phyloP scores from a whole-genome alignment of 352 stramenopile species.

The Phytophthora niederhauseri region DNA sequence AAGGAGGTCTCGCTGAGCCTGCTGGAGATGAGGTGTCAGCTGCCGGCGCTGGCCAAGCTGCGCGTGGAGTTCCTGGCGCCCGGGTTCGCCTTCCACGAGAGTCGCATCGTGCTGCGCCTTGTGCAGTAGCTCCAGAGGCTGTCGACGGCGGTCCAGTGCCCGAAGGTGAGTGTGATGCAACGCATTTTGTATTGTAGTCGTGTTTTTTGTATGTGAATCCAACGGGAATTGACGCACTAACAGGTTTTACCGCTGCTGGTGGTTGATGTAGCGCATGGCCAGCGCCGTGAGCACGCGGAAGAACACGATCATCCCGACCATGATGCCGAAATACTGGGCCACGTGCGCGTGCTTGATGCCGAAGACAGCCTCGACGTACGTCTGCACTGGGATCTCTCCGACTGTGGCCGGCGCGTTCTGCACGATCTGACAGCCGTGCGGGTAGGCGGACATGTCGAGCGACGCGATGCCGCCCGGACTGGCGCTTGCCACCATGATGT shows the following conservation, averaged over 20 bases:
- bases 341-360: constrained; percentile 51
- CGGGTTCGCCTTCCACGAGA: constrained; percentile 53
- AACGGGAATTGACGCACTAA: not conserved
- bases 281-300: constrained; percentile 46
- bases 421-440: constrained; percentile 41
- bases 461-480: constrained; percentile 4
- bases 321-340: constrained; percentile 36
- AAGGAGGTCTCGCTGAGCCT: constrained; percentile 50
- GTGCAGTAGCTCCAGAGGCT: constrained; percentile 22
- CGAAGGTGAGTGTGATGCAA: not conserved
- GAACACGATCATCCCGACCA: constrained; percentile 40
- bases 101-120: constrained; percentile 42
- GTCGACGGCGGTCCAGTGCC: not conserved
- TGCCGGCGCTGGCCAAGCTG: constrained; percentile 41
- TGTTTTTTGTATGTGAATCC: not conserved
- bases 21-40: constrained; percentile 38
- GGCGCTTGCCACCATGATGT: constrained; percentile 23
- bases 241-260: constrained; percentile 35
- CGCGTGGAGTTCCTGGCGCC: constrained; percentile 49
- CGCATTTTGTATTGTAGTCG: constrained; percentile 10
- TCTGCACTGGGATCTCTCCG: constrained; percentile 38
- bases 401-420: constrained; percentile 34
- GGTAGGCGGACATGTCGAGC: constrained; percentile 27
- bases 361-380: constrained; percentile 44
- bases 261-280: constrained; percentile 57